phyloP scores from a whole-genome alignment of 2,329 filamentous ascomycete species.

The Fusarium odoratissimum region DNA sequence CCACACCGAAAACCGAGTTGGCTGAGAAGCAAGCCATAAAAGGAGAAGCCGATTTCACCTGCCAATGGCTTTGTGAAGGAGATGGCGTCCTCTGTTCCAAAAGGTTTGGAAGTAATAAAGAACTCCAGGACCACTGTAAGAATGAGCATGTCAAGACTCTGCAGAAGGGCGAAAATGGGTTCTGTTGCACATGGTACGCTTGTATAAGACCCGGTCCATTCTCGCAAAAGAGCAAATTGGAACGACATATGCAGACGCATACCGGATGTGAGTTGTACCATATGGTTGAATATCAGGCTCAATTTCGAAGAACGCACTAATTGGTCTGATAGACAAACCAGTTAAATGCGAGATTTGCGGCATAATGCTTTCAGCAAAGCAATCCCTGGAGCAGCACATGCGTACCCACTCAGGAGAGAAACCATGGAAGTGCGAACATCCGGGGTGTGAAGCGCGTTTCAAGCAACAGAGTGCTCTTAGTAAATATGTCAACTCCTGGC shows the following conservation, averaged over 20 bases:
- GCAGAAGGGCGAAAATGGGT: slow-evolving; percentile 59
- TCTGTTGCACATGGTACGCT: slow-evolving; percentile 66
- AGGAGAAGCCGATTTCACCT: slow-evolving; percentile 45
- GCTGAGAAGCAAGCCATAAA: slow-evolving; percentile 29
- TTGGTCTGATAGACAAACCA: slow-evolving; percentile 63
- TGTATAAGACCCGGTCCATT: slow-evolving; percentile 67
- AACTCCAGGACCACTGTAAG: slow-evolving; percentile 67
- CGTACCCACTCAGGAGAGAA: slow-evolving; percentile 74
- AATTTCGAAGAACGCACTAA: slow-evolving; percentile 19
- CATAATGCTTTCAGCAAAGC: slow-evolving; percentile 71
- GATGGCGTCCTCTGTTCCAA: slow-evolving; percentile 47
- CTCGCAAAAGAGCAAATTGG: slow-evolving; percentile 70
- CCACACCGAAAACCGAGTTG: slow-evolving; percentile 26
- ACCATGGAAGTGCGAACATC: slow-evolving; percentile 66
- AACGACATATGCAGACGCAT: slow-evolving; percentile 73
- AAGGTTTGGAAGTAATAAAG: slow-evolving; percentile 57
- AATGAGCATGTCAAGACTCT: slow-evolving; percentile 60
- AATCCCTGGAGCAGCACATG: slow-evolving; percentile 75
- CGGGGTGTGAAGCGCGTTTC: slow-evolving; percentile 67
- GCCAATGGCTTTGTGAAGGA: slow-evolving; percentile 48
- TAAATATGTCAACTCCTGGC: slow-evolving; percentile 51
- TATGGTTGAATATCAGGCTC: background rate
- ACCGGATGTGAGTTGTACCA: slow-evolving; percentile 65
- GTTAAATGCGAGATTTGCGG: slow-evolving; percentile 67
- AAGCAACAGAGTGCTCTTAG: slow-evolving; percentile 75